A percentile compares a stretch with the other conserved stretches of the same genome.
Evolutionary conservation across 2,329 filamentous ascomycete genomes (phyloP).

Genomic region (Alternaria novae-zelandiae): DNA sequence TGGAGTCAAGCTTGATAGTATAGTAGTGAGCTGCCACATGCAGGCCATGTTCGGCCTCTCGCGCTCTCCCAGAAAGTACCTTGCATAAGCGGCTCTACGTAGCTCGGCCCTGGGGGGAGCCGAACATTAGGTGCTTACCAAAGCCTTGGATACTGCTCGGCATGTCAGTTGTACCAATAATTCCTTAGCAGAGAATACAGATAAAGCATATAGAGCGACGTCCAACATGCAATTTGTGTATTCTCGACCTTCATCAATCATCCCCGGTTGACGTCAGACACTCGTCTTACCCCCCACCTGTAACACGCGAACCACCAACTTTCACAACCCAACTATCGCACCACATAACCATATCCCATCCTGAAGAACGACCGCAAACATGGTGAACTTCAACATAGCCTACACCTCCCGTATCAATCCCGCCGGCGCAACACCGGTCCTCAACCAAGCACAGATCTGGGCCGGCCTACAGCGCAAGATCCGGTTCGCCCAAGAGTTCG

Average conservation of each 20-base stretch:
- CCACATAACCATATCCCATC: not conserved
- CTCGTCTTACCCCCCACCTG: not conserved
- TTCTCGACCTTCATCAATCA: not conserved
- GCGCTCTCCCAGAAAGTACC: not conserved
- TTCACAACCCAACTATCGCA: not conserved
- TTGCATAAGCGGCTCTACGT: constrained; percentile 8
- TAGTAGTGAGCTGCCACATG: not conserved
- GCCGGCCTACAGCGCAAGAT: constrained; percentile 56
- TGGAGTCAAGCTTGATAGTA: not conserved
- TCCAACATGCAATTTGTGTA: not conserved
- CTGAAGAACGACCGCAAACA: constrained; percentile 25
- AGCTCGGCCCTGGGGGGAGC: constrained; percentile 10
- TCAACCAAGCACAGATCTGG: constrained; percentile 52
- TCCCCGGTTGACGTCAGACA: not conserved
- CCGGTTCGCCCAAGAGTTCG: constrained; percentile 54
- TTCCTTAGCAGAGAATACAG: not conserved
- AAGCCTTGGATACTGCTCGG: not conserved
- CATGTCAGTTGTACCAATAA: not conserved
- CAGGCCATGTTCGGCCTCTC: not conserved
- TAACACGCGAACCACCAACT: not conserved
- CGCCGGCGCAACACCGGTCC: constrained; percentile 40
- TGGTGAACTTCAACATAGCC: constrained; percentile 50
- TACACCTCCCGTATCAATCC: constrained; percentile 56
- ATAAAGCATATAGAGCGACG: not conserved
- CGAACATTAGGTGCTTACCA: constrained; percentile 4